Evolutionary conservation across 2,329 filamentous ascomycete genomes (phyloP).

Genomic region (Cercospora janseana): DNA sequence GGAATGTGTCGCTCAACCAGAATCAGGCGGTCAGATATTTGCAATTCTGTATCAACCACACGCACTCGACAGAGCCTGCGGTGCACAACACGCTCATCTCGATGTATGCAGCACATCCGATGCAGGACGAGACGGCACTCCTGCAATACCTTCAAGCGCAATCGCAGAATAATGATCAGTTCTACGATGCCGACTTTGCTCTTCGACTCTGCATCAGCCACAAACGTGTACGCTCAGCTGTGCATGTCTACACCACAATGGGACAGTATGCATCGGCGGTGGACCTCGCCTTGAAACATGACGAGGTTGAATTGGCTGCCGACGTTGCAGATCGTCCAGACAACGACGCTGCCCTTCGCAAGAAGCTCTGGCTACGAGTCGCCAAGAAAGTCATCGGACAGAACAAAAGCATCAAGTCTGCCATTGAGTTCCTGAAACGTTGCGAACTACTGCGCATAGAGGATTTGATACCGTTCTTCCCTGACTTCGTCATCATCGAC

Average conservation of each 20-base stretch:
- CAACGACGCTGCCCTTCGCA: slow-evolving; percentile 71
- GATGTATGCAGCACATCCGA: slow-evolving; percentile 85
- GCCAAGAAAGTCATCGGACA: slow-evolving; percentile 90
- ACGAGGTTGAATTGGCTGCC: slow-evolving; percentile 84
- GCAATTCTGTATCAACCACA: slow-evolving; percentile 85
- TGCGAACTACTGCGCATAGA: slow-evolving; percentile 93
- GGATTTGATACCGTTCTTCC: slow-evolving; percentile 96
- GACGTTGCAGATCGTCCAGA: slow-evolving; percentile 84
- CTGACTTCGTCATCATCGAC: slow-evolving; percentile 96
- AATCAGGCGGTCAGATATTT: slow-evolving; percentile 95
- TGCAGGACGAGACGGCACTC: slow-evolving; percentile 78
- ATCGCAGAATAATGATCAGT: slow-evolving; percentile 67
- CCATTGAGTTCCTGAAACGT: slow-evolving; percentile 87
- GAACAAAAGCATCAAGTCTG: slow-evolving; percentile 76
- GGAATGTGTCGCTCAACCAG: slow-evolving; percentile 60
- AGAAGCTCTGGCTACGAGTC: slow-evolving; percentile 92
- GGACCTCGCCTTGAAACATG: slow-evolving; percentile 83
- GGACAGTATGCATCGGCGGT: slow-evolving; percentile 91
- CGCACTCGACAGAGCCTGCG: slow-evolving; percentile 75
- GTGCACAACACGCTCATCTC: slow-evolving; percentile 97
- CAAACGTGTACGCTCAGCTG: slow-evolving; percentile 86
- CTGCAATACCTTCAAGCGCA: slow-evolving; percentile 89
- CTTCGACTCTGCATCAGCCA: slow-evolving; percentile 93
- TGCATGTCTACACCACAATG: slow-evolving; percentile 97
- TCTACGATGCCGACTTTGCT: slow-evolving; percentile 94